Evolutionary conservation across 345 rosid species (phyloP).

Genomic region (Diplotaxis tenuifolia): DNA sequence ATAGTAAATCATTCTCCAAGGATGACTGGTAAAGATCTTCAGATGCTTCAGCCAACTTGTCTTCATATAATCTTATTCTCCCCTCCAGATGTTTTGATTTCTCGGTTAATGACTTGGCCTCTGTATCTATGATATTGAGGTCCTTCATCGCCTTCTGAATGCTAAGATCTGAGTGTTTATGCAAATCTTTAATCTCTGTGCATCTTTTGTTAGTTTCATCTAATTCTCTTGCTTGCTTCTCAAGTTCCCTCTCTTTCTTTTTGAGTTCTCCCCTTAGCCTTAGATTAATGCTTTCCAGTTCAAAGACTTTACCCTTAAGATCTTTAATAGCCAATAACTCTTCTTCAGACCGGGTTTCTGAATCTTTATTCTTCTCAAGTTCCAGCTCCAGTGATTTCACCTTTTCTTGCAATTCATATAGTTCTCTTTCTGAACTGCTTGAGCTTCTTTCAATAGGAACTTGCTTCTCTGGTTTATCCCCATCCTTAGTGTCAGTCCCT

Average conservation of each 20-base stretch:
- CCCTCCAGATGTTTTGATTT: conserved; percentile 57
- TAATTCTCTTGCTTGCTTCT: conserved; percentile 50
- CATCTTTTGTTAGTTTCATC: conserved; percentile 52
- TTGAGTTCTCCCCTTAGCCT: conserved; percentile 12
- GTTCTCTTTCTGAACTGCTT: conserved; percentile 53
- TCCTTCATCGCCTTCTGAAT: conserved; percentile 51
- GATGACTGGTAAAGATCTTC: conserved; percentile 57
- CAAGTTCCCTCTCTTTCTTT: conserved; percentile 56
- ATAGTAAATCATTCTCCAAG: conserved; percentile 61
- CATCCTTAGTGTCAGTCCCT: conserved; percentile 40
- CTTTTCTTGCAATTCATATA: conserved; percentile 70
- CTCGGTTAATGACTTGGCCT: conserved; percentile 57
- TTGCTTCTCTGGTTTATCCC: conserved; percentile 25
- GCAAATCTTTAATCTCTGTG: conserved; percentile 57
- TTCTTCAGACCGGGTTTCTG: too few species aligned
- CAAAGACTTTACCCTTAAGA: conserved; percentile 37
- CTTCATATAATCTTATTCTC: conserved; percentile 53
- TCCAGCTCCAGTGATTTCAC: conserved; percentile 57
- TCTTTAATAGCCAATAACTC: too few species aligned
- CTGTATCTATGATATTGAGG: conserved; percentile 54
- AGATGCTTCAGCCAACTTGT: conserved; percentile 53
- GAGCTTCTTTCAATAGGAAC: conserved; percentile 43
- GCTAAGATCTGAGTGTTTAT: conserved; percentile 60
- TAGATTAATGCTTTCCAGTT: conserved; percentile 40
- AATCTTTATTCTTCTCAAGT: conserved; percentile 46